Percentiles rank a stretch among this genome's conserved stretches.
phyloP scores from a whole-genome alignment of 164 flowering plant genomes.

The Taxillus chinensis region DNA sequence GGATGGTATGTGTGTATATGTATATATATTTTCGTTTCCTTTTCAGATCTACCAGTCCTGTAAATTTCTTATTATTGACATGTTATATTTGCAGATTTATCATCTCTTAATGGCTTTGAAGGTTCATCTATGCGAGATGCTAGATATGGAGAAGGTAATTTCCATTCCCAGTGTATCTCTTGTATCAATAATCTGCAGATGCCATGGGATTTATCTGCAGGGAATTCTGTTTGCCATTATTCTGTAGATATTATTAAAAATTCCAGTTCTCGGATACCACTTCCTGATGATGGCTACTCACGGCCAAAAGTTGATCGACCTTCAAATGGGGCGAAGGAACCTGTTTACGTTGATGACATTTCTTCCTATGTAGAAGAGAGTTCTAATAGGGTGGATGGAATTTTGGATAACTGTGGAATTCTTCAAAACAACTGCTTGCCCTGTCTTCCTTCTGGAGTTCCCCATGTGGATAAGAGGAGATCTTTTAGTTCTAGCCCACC shows the following conservation, averaged over 20 bases:
- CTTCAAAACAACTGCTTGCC: slow-evolving; percentile 82
- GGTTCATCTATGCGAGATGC: slow-evolving; percentile 33
- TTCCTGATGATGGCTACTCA: slow-evolving; percentile 22
- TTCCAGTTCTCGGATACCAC: slow-evolving; percentile 17
- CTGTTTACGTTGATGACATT: slow-evolving; percentile 50
- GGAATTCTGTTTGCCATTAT: slow-evolving; percentile 30
- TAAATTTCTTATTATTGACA: no score
- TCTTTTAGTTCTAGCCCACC: slow-evolving; percentile 64
- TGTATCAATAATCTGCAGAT: slow-evolving; percentile 21
- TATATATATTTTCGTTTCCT: neutral
- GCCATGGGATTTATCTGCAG: slow-evolving; percentile 21
- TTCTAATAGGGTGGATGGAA: slow-evolving; percentile 36
- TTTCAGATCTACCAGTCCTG: no score
- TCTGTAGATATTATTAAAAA: slow-evolving; percentile 24
- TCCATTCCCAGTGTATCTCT: slow-evolving; percentile 15
- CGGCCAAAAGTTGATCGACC: slow-evolving; percentile 20
- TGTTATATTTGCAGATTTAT: slow-evolving; percentile 35
- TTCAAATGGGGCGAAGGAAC: slow-evolving; percentile 24
- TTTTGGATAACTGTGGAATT: slow-evolving; percentile 72
- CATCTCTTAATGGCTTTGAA: slow-evolving; percentile 47
- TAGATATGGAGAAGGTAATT: slow-evolving; percentile 22
- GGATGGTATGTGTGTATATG: slow-evolving; percentile 44
- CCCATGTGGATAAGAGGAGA: slow-evolving; percentile 71
- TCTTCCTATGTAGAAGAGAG: slow-evolving; percentile 41
- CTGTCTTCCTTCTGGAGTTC: slow-evolving; percentile 66